Percentiles rank a stretch among this genome's conserved stretches.
Conservation (phyloP, 441 rosid species). For the Corymbia calophylla region DNA sequence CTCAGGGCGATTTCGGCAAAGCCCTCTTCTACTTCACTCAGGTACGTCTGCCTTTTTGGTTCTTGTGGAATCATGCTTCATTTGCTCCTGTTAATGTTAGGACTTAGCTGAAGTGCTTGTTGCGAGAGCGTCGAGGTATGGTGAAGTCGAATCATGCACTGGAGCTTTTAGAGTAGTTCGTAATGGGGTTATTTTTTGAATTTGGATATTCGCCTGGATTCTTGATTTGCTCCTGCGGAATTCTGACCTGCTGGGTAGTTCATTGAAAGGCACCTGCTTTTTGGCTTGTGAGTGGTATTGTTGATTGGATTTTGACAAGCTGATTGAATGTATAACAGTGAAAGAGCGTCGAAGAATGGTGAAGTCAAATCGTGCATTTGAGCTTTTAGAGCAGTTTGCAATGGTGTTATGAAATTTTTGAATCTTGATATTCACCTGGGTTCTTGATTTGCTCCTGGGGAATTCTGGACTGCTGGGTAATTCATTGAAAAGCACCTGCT, state of each 20-base stretch:
- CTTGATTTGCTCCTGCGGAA: neutral
- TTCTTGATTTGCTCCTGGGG: neutral
- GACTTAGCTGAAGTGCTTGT: neutral
- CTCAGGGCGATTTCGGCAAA: slow-evolving; percentile 37
- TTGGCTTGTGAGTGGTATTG: neutral
- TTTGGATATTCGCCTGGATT: neutral
- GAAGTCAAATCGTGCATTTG: neutral
- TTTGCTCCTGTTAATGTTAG: neutral
- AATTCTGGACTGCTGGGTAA: neutral
- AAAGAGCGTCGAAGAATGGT: neutral
- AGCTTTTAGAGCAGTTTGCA: neutral
- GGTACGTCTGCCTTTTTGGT: slow-evolving; percentile 2
- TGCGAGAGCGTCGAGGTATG: neutral
- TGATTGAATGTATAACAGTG: neutral
- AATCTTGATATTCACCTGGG: neutral
- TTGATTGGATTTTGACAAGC: neutral
- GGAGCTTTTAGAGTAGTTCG: neutral
- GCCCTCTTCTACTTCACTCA: slow-evolving; percentile 45
- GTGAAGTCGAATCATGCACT: neutral
- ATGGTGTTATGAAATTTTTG: neutral
- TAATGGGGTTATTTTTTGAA: neutral
- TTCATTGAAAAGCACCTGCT: neutral
- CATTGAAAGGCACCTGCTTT: neutral
- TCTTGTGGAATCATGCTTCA: neutral
- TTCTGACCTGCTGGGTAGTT: neutral